Evolutionary conservation across 805 yeast species (phyloP).

Genomic region (Candida andamanensis): DNA sequence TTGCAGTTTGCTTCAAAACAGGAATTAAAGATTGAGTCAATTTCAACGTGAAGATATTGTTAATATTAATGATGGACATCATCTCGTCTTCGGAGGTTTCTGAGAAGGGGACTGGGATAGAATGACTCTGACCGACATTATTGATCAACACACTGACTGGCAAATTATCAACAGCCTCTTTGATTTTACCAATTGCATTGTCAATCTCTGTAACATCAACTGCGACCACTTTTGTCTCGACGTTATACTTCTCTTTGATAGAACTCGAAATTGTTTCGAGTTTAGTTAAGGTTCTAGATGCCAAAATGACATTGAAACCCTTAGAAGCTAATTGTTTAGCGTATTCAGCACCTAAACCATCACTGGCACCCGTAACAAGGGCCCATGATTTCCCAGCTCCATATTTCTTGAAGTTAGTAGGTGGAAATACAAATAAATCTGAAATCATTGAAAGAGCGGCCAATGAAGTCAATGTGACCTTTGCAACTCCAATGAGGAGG

Average conservation of each 20-base stretch:
- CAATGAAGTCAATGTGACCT: conserved; percentile 47
- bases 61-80: conserved; percentile 75
- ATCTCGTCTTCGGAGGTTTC: conserved; percentile 76
- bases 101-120: conserved; percentile 88
- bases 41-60: conserved; percentile 76
- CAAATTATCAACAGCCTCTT: conserved; percentile 41
- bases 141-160: conserved; percentile 76
- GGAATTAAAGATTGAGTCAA: conserved; percentile 82
- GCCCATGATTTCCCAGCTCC: conserved; percentile 90
- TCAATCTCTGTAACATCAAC: conserved; percentile 72
- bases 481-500: conserved; percentile 58
- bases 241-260: conserved; percentile 52
- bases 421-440: conserved; percentile 59
- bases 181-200: conserved; percentile 51
- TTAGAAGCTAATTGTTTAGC: conserved; percentile 77
- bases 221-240: conserved; percentile 62
- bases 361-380: conserved; percentile 95
- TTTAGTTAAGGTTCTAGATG: conserved; percentile 80
- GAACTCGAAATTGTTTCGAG: conserved; percentile 62
- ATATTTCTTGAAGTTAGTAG: conserved; percentile 48
- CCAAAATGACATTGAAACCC: conserved; percentile 78
- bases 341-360: conserved; percentile 94
- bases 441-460: conserved; percentile 49
- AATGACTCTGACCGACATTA: conserved; percentile 93
- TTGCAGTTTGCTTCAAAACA: conserved; percentile 41